These are phyloP conservation scores for Schizophyllum amplum DNA, from an alignment of 1,284 basidiomycete species.

Conservation along the genomic window DNA sequence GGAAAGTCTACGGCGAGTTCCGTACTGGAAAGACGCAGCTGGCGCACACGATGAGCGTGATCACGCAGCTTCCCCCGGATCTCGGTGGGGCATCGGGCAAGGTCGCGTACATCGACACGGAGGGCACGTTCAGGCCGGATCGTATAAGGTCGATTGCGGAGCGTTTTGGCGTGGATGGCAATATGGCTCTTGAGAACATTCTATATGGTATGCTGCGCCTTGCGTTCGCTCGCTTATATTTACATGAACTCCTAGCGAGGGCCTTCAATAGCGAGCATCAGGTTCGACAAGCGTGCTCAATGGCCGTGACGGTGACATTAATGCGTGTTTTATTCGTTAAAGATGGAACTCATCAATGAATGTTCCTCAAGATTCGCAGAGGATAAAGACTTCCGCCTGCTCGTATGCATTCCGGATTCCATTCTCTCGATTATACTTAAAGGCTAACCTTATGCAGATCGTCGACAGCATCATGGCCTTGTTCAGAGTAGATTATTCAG, in stretches of 20 bases:
- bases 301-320: no score
- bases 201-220: slow-evolving; percentile 51
- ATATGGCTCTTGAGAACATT: slow-evolving; percentile 82
- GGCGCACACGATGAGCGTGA: slow-evolving; percentile 87
- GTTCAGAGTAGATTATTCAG: slow-evolving; percentile 88
- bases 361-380: slow-evolving; percentile 78
- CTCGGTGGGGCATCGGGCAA: slow-evolving; percentile 88
- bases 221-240: not conserved
- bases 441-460: slow-evolving; percentile 41
- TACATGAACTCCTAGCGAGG: slow-evolving; percentile 42
- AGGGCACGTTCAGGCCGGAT: slow-evolving; percentile 92
- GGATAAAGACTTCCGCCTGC: slow-evolving; percentile 70
- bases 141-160: slow-evolving; percentile 85
- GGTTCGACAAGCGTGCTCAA: no score
- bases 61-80: slow-evolving; percentile 81
- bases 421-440: not conserved
- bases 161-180: slow-evolving; percentile 82
- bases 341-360: slow-evolving; percentile 86
- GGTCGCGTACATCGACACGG: slow-evolving; percentile 91
- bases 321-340: no score
- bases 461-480: slow-evolving; percentile 94
- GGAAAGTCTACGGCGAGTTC: slow-evolving; percentile 68
- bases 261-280: slow-evolving; percentile 87
- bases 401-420: slow-evolving; percentile 36
- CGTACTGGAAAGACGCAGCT: slow-evolving; percentile 88